A percentile compares a stretch with the other conserved stretches of the same genome.
Evolutionary conservation across 768 basidiomycete species (phyloP).

Genomic region (Pleurotus djamor): DNA sequence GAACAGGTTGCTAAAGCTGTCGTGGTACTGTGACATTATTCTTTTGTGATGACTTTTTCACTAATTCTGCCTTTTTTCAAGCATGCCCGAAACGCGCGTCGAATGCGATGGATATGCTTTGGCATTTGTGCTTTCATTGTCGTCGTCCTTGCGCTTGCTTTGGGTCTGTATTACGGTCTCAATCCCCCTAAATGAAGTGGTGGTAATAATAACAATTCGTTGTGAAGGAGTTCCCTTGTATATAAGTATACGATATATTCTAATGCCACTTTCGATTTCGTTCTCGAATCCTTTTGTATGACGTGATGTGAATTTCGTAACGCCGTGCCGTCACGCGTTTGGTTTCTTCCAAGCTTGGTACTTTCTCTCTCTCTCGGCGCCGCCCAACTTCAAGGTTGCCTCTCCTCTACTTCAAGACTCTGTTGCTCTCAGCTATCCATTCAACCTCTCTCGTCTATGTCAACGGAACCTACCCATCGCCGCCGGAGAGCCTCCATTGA

Average conservation of each 20-base stretch:
- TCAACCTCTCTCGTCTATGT: slow-evolving; percentile 12
- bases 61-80: slow-evolving; percentile 9
- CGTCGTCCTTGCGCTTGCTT: slow-evolving; percentile 55
- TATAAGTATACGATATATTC: too few relatives aligned
- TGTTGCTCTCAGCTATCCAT: too few relatives aligned
- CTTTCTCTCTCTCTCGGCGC: too few relatives aligned
- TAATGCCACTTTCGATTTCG: background rate
- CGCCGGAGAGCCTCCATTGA: slow-evolving; percentile 59
- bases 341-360: background rate
- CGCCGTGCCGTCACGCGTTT: background rate
- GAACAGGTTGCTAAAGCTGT: slow-evolving; percentile 68
- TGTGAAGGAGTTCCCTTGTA: background rate
- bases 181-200: slow-evolving; percentile 1
- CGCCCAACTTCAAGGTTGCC: too few relatives aligned
- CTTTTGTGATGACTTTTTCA: slow-evolving; percentile 8
- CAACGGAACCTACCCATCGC: slow-evolving; percentile 27
- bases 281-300: background rate
- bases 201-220: background rate
- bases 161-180: slow-evolving; percentile 43
- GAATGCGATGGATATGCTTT: slow-evolving; percentile 86
- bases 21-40: slow-evolving; percentile 34
- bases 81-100: slow-evolving; percentile 65
- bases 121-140: slow-evolving; percentile 53
- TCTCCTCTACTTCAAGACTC: background rate
- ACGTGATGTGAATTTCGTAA: slow-evolving; percentile 4